Evolutionary conservation across 192 early-diverging fungal species (phyloP).

Genomic region (Coemansia sp.): DNA sequence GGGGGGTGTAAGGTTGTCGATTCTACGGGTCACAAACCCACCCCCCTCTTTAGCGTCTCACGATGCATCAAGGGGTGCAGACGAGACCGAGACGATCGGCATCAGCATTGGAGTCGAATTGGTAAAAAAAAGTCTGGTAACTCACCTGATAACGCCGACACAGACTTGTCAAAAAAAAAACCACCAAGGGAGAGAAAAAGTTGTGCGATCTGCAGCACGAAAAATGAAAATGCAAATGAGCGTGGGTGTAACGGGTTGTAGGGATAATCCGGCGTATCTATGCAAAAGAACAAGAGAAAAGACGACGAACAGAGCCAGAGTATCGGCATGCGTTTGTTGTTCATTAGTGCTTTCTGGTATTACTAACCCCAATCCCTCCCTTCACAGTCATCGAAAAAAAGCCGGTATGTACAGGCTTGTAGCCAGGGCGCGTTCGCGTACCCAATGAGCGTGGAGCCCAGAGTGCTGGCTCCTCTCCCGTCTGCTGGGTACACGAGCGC

Average conservation of each 20-base stretch:
- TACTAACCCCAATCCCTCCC: background rate
- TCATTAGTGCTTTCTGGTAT: background rate
- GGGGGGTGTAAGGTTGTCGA: background rate
- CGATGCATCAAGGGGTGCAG: background rate
- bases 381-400: background rate
- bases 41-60: constrained; percentile 4
- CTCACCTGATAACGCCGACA: constrained; percentile 1
- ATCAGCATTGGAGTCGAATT: background rate
- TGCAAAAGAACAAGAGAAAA: background rate
- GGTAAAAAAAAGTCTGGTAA: background rate
- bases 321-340: background rate
- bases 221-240: background rate
- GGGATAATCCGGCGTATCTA: background rate
- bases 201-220: background rate
- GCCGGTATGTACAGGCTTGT: background rate
- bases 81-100: background rate
- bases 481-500: background rate
- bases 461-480: background rate
- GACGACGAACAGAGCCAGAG: background rate
- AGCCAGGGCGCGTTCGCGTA: background rate
- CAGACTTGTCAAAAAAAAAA: background rate
- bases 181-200: background rate
- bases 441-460: background rate
- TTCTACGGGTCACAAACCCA: background rate
- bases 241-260: background rate